These are phyloP conservation scores for Hymenoscyphus repandus DNA, from an alignment of 2,329 filamentous ascomycete species.

Conservation along the genomic window DNA sequence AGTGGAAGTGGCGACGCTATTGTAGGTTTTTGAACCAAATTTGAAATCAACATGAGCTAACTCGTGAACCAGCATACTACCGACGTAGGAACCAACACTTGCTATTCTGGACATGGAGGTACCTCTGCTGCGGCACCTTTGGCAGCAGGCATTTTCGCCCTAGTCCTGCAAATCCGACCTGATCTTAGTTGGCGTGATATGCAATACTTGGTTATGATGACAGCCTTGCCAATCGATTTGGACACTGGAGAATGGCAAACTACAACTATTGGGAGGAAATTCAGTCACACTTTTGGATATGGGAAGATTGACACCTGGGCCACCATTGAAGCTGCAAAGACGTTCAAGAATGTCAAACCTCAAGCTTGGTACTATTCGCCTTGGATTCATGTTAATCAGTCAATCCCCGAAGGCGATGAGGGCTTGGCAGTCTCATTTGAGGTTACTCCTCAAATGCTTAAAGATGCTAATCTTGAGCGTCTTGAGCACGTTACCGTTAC, in stretches of 20 bases:
- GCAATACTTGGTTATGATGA: slow-evolving; percentile 84
- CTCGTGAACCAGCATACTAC: slow-evolving; percentile 66
- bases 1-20: slow-evolving; percentile 86
- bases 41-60: slow-evolving; percentile 16
- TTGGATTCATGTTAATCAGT: slow-evolving; percentile 84
- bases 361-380: slow-evolving; percentile 94
- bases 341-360: slow-evolving; percentile 84
- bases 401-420: slow-evolving; percentile 77
- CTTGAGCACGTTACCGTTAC: slow-evolving; percentile 95
- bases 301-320: slow-evolving; percentile 88
- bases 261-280: slow-evolving; percentile 76
- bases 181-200: slow-evolving; percentile 91
- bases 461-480: slow-evolving; percentile 74
- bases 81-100: slow-evolving; percentile 79
- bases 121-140: slow-evolving; percentile 94
- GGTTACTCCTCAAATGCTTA: slow-evolving; percentile 75
- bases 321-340: slow-evolving; percentile 79
- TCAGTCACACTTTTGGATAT: slow-evolving; percentile 92
- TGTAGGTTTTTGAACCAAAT: slow-evolving; percentile 36
- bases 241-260: slow-evolving; percentile 74
- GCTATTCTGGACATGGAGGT: slow-evolving; percentile 79
- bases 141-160: slow-evolving; percentile 84
- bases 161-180: slow-evolving; percentile 78
- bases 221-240: slow-evolving; percentile 73
- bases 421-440: slow-evolving; percentile 78